These are phyloP conservation scores for Diaporthe batatas DNA, from an alignment of 2,329 filamentous ascomycete species.

Conservation along the genomic window DNA sequence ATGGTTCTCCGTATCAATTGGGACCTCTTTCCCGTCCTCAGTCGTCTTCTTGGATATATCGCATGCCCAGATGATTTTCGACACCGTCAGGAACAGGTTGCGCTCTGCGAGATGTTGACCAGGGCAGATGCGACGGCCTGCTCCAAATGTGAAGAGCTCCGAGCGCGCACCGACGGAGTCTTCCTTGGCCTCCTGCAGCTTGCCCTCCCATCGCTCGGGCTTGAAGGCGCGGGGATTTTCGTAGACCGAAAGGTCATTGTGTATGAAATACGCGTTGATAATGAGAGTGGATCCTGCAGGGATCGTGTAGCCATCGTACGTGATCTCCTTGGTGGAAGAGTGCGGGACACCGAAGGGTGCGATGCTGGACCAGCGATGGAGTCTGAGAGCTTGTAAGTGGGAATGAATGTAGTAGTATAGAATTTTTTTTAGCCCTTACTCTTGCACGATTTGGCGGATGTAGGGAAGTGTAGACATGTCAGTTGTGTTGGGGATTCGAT, in stretches of 20 bases:
- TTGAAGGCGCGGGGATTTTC: background rate
- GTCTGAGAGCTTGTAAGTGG: background rate
- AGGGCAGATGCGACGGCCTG: background rate
- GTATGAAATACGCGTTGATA: slow-evolving; percentile 1
- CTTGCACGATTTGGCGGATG: background rate
- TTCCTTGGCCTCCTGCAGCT: slow-evolving; percentile 8
- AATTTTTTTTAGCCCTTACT: background rate
- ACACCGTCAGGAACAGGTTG: slow-evolving; percentile 2
- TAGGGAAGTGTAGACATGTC: background rate
- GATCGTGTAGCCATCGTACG: background rate
- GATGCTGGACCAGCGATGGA: background rate
- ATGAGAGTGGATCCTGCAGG: slow-evolving; percentile 8
- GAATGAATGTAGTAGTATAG: background rate
- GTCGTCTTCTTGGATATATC: background rate
- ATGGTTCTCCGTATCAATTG: background rate
- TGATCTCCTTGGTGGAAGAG: slow-evolving; percentile 2
- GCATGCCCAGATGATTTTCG: background rate
- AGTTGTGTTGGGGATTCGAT: background rate
- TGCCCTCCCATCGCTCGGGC: background rate
- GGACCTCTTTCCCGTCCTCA: background rate
- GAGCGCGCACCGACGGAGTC: slow-evolving; percentile 2
- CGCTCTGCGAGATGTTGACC: slow-evolving; percentile 10
- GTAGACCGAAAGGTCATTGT: background rate
- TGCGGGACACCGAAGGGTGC: background rate
- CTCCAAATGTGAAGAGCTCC: slow-evolving; percentile 1